phyloP scores from a whole-genome alignment of 192 early-diverging fungal species.

The Borealophlyctis nickersoniae region DNA sequence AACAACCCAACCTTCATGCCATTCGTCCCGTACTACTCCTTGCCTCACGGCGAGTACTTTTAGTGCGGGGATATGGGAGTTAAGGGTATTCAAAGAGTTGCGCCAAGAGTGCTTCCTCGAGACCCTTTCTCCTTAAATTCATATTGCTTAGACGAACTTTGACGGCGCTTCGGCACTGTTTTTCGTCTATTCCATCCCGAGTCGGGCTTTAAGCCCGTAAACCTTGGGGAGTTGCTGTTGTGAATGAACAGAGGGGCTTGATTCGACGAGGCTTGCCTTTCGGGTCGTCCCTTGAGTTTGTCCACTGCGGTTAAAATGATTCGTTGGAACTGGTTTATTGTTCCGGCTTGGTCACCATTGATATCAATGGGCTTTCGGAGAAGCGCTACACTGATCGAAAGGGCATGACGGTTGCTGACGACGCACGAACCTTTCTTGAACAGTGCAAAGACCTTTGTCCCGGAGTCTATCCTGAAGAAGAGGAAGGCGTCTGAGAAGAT shows the following conservation, averaged over 20 bases:
- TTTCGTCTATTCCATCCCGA: background rate
- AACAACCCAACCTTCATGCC: background rate
- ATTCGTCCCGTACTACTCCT: background rate
- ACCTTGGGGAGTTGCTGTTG: background rate
- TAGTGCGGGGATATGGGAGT: background rate
- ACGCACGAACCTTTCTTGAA: background rate
- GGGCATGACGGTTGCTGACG: constrained; percentile 7
- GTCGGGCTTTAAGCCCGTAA: background rate
- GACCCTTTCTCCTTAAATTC: constrained; percentile 13
- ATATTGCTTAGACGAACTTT: constrained; percentile 1
- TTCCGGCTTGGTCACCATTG: background rate
- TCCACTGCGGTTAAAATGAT: constrained; percentile 14
- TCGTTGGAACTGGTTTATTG: constrained; percentile 20
- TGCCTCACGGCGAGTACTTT: background rate
- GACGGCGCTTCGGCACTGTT: background rate
- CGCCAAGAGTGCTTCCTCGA: background rate
- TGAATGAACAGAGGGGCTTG: background rate
- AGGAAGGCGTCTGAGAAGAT: constrained; percentile 60
- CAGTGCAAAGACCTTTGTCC: constrained; percentile 42
- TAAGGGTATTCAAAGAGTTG: background rate
- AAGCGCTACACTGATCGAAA: background rate
- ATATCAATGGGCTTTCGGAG: background rate
- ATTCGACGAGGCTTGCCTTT: background rate
- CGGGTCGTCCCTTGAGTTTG: background rate
- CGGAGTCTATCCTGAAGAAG: constrained; percentile 67